Percentiles rank a stretch among this genome's conserved stretches.
Conservation (phyloP, 176 grass and related monocot genomes). For the Tillandsia fasciculata region DNA sequence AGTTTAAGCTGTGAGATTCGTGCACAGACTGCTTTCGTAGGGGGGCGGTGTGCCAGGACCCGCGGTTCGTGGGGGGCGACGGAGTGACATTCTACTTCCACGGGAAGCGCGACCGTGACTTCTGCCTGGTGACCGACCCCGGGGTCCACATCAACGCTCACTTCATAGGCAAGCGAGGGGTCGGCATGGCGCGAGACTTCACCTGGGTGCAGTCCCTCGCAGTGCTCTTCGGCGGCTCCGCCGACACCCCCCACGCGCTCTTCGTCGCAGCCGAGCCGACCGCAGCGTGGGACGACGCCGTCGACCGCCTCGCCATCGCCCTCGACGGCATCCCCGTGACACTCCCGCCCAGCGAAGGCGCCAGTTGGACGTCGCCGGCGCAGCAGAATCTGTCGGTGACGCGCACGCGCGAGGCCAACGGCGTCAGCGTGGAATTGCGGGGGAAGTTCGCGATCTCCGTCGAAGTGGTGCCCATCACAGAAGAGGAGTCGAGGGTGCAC, state of each 20-base stretch:
- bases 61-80: conserved; percentile 27
- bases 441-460: conserved; percentile 15
- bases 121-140: conserved; percentile 25
- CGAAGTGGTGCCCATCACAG: conserved; percentile 19
- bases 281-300: conserved; percentile 19
- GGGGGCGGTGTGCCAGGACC: conserved; percentile 25
- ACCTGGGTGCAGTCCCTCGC: conserved; percentile 31
- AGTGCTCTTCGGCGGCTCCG: conserved; percentile 12
- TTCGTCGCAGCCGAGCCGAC: conserved; percentile 23
- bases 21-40: conserved; percentile 4
- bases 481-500: conserved; percentile 28
- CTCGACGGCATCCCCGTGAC: conserved; percentile 8
- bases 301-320: conserved; percentile 12
- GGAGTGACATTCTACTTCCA: conserved; percentile 38
- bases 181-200: conserved; percentile 27
- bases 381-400: conserved; percentile 6
- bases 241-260: conserved; percentile 12
- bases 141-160: conserved; percentile 34
- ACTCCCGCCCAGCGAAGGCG: conserved; percentile 13
- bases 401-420: conserved; percentile 11
- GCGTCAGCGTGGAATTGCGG: conserved; percentile 8
- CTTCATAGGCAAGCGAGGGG: conserved; percentile 21
- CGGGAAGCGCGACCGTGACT: conserved; percentile 17
- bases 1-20: too few species aligned
- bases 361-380: conserved; percentile 12